phyloP scores from a whole-genome alignment of 2,329 filamentous ascomycete species.

The Fusarium longipes region DNA sequence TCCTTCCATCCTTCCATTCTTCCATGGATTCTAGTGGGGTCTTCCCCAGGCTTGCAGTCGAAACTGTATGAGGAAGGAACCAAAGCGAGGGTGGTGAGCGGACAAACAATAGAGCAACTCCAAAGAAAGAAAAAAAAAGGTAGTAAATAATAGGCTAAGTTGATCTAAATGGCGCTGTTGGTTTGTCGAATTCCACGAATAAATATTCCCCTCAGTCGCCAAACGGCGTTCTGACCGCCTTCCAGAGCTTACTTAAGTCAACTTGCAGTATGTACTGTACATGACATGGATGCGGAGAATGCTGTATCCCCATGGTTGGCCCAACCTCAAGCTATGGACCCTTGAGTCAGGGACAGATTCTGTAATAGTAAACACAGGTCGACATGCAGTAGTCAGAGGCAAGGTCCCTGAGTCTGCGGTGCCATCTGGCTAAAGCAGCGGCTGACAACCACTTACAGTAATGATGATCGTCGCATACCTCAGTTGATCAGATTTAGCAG shows the following conservation, averaged over 20 bases:
- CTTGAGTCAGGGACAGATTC: slow-evolving; percentile 40
- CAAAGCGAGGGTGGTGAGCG: slow-evolving; percentile 5
- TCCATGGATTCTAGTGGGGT: slow-evolving; percentile 11
- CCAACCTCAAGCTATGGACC: slow-evolving; percentile 20
- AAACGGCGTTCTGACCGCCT: slow-evolving; percentile 38
- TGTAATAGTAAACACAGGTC: slow-evolving; percentile 20
- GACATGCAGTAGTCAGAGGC: slow-evolving; percentile 30
- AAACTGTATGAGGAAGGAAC: slow-evolving; percentile 29
- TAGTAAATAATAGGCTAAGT: background rate
- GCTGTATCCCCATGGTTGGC: slow-evolving; percentile 31
- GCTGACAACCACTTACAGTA: slow-evolving; percentile 36
- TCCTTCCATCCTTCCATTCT: background rate
- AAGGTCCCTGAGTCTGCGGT: slow-evolving; percentile 30
- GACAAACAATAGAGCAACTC: background rate
- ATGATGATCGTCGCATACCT: slow-evolving; percentile 18
- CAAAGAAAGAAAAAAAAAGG: background rate
- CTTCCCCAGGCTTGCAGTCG: slow-evolving; percentile 18
- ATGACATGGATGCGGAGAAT: slow-evolving; percentile 26
- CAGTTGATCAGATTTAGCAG: slow-evolving; percentile 1
- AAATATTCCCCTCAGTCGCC: slow-evolving; percentile 29
- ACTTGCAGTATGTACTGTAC: background rate
- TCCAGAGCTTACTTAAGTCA: slow-evolving; percentile 29
- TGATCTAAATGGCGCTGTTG: background rate
- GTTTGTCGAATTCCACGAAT: slow-evolving; percentile 21
- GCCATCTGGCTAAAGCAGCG: slow-evolving; percentile 34